Evolutionary conservation across 2,329 filamentous ascomycete species (phyloP), one percentile per base, ranked within the genome.

Genomic region (Hypomyces perniciosus): DNA sequence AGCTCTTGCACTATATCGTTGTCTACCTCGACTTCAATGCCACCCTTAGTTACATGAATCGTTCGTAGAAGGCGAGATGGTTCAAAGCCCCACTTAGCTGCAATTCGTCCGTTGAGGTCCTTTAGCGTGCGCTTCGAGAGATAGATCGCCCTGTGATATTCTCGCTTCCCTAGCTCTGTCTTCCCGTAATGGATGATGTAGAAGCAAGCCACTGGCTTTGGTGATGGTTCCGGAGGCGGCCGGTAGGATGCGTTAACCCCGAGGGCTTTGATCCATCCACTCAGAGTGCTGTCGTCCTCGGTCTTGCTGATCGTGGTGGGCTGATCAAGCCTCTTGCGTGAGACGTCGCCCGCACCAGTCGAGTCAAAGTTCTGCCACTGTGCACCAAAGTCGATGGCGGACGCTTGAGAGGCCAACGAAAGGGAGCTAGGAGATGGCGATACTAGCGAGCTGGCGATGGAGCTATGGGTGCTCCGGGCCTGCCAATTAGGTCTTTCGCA

Each of bases 161-260:
- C 80, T 49, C 80, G 75, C 31, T 76, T 66, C 31, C 74, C 81
- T 34, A 67, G 46, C 20, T 70, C 76, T 28, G 76, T 66, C 10
- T 78, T 68, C 46, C 79, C 71, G 53, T 68, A 78, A 62, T 76
- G 82, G 8, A 78, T 77, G 26, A 96, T 72, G 63, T 95, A 97
- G 67, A 97, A 90, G 71, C 91, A 96, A 44, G 92, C 92, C 39
- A 95, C 83, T 66, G 78, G 72, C 66, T 89, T 95, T 20, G 83
- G 74, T 7, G 77, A 72, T 51, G 79, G 81, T 61, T 95, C 88
- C 1, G 78, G 72, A 1, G 91, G 91, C 41, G 93, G 86, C 52
- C 85, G 82, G 65, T 97, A 99, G 2, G 79, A 80, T 12, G 84
- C 74, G 65, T 97, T 92, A n/a, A 97, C 89, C 30, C 90, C 93